These are phyloP conservation scores for Amaranthus cruentus DNA, from an alignment of 148 eudicot species.

Conservation along the genomic window DNA sequence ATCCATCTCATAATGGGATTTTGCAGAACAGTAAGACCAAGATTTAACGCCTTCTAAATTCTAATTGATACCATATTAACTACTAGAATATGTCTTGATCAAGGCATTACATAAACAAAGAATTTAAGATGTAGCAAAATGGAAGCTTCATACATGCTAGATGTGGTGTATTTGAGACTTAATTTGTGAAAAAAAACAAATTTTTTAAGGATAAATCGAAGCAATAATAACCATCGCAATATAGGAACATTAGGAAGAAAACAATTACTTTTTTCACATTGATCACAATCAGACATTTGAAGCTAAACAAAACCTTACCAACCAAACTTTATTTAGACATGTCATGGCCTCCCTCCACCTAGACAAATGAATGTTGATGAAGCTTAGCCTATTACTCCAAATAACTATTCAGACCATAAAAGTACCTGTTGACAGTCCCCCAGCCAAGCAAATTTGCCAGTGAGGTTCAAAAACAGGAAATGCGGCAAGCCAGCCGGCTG, in stretches of 20 bases:
- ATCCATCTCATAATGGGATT: too few species aligned
- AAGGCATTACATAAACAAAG: too few species aligned
- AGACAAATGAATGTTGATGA: background rate
- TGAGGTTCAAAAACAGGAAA: constrained; percentile 97
- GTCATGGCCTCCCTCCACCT: background rate
- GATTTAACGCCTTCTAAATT: too few species aligned
- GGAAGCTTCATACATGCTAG: background rate
- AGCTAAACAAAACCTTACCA: background rate
- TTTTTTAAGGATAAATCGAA: background rate
- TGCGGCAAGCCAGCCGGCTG: constrained; percentile 98
- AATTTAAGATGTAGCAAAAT: too few species aligned
- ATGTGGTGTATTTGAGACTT: background rate
- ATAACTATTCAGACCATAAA: background rate
- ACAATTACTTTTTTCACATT: background rate
- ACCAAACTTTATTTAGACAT: background rate
- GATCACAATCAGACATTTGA: constrained; percentile 3
- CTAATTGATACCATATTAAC: too few species aligned
- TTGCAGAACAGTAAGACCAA: too few species aligned
- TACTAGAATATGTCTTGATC: too few species aligned
- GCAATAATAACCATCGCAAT: background rate
- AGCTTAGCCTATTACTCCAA: constrained; percentile 4
- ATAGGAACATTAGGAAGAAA: background rate
- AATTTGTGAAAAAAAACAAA: background rate
- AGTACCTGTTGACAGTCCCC: constrained; percentile 84
- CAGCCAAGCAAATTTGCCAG: constrained; percentile 98